Conservation (phyloP, 352 stramenopile genomes). For the Albugo candida region DNA sequence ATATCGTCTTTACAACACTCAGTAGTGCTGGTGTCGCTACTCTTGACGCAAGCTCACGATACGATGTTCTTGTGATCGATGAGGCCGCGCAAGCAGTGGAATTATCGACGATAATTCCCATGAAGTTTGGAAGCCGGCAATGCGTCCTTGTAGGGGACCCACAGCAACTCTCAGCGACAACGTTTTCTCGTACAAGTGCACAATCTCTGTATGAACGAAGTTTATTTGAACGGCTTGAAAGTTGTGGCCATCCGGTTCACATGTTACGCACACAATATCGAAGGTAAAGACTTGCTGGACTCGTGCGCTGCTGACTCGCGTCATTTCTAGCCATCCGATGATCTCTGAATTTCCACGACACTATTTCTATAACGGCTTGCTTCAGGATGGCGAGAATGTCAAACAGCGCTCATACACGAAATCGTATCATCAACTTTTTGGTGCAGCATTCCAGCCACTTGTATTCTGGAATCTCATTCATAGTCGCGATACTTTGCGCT, state of each 20-base stretch:
- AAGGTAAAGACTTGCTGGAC: constrained; percentile 15
- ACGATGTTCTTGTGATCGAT: constrained; percentile 73
- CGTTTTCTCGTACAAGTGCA: constrained; percentile 75
- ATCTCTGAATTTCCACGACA: constrained; percentile 71
- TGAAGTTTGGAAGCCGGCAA: constrained; percentile 81
- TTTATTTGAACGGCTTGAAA: constrained; percentile 84
- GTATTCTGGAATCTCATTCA: constrained; percentile 76
- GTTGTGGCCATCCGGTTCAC: constrained; percentile 70
- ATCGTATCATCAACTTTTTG: constrained; percentile 53
- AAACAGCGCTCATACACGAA: constrained; percentile 35
- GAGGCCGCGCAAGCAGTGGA: constrained; percentile 77
- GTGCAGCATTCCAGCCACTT: constrained; percentile 43
- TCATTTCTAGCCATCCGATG: constrained; percentile 29
- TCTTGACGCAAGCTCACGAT: constrained; percentile 50
- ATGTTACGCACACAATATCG: constrained; percentile 79
- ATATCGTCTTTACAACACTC: constrained; percentile 86
- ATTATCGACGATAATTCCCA: constrained; percentile 74
- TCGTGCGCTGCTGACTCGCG: neutral
- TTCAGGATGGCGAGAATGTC: constrained; percentile 73
- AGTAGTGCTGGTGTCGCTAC: constrained; percentile 72
- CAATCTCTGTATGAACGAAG: constrained; percentile 80
- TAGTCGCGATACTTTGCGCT: constrained; percentile 56
- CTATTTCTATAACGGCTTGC: constrained; percentile 72
- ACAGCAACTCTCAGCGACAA: constrained; percentile 84
- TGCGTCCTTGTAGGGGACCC: constrained; percentile 86